Base-by-base conservation (phyloP, 2,329 filamentous ascomycete genomes). In the Aspergillus awamori region DNA sequence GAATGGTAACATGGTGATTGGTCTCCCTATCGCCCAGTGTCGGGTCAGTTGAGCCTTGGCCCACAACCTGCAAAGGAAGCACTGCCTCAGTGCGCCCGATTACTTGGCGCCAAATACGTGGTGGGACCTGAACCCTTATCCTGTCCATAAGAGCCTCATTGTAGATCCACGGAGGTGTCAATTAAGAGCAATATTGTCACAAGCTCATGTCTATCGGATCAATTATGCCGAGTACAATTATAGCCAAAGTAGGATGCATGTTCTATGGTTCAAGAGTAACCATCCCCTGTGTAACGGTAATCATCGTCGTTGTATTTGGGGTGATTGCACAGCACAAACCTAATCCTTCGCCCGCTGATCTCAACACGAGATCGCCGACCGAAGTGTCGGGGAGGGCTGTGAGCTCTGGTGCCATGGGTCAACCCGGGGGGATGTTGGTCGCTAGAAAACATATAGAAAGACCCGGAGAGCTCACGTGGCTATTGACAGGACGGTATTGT, bases 11-110 rank as follows among this genome's bases (percentile, higher is more conserved):
- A 58, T 24, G 6, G 45, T 39, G 47, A 20, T 39, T 58, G 36
- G 36, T 13, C 26, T 58, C 8, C 15, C 20, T n/a, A 8, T 28
- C n/a, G 53, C 38, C 26, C 53, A 55, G n/a, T 26, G 53, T 15
- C 22, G 53, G 11, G 41, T 11, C 26, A 43, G 26, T 48, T 24
- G n/a, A 36, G 22, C 20, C 43, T 43, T 38, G 33, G 47, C 47
- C 30, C 47, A 53, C 39, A 39, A 53, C 30, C 26, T 38, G 52
- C 36, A 52, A 53, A 53, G 52, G 52, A 58, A 58, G 55, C 63
- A 64, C 61, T 43, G 63, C 63, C 63, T 52, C 63, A 33, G 60
- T 63, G 60, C 62, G 62, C 63, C 63, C 63, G 24, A 57, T 49
- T 53, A 26, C 53, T 48, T 53, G 57, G 49, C 57, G 36, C 36